A percentile compares a stretch with the other conserved stretches of the same genome.
phyloP scores from a whole-genome alignment of 2,329 filamentous ascomycete genomes.

The Diaporthe ilicicola region DNA sequence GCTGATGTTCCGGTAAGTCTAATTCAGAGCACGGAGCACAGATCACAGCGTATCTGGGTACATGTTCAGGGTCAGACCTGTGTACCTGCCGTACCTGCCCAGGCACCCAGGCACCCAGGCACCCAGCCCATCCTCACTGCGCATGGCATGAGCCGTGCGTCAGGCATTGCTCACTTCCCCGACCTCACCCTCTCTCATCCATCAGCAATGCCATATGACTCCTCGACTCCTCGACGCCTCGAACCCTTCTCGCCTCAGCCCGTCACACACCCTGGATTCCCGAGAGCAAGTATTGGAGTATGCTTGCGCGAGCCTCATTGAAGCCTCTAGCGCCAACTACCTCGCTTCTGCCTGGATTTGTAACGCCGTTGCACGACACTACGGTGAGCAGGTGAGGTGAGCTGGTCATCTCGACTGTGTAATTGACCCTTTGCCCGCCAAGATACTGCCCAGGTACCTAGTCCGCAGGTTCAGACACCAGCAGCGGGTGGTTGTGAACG shows the following conservation, averaged over 20 bases:
- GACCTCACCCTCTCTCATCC: no score
- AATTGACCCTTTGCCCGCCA: neutral
- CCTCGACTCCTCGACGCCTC: neutral
- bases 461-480: neutral
- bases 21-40: neutral
- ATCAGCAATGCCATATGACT: neutral
- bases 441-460: neutral
- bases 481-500: neutral
- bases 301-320: neutral
- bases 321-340: neutral
- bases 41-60: neutral
- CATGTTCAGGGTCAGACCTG: neutral
- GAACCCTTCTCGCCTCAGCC: neutral
- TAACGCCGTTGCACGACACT: slow-evolving; percentile 8
- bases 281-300: neutral
- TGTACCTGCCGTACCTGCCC: no score
- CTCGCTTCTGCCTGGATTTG: slow-evolving; percentile 21
- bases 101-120: neutral
- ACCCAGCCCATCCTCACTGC: neutral
- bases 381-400: slow-evolving; percentile 20
- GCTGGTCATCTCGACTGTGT: neutral
- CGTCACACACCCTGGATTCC: neutral
- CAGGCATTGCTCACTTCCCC: no score
- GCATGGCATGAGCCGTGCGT: no score
- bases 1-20: slow-evolving; percentile 25